Evolutionary conservation across 2,329 filamentous ascomycete genomes (phyloP), one percentile per base, ranked within the genome.

Genomic region (Byssochlamys sp.): DNA sequence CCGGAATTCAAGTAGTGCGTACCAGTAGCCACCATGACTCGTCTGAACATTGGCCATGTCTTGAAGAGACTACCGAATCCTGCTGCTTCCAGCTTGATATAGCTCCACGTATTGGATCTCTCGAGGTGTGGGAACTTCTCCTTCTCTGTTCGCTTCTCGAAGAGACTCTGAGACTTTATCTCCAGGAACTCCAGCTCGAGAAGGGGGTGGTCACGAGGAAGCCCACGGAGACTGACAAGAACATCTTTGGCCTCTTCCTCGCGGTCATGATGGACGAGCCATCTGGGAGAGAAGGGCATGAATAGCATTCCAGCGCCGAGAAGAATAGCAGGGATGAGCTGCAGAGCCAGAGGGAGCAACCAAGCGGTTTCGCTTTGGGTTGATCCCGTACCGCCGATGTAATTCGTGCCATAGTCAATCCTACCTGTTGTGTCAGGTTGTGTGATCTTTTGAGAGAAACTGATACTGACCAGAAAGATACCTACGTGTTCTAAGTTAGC

Each of bases 131-230:
- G 88, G 69, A 88, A 90, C 26, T 85, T 78, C 60, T 87, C 84
- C 0, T 82, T 81, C 9, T 86, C 78, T 0, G 83, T 84, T 33
- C 84, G 81, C 73, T 91, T 89, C 72, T 92, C 88, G 63, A 92
- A 94, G 19, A 88, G 71, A 0, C 84, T 86, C 69, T 90, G 86
- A 0, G 88, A 87, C 70, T 89, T 89, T 73, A 92, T 91, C 69
- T 92, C 89, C n/a, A 90, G 80, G 67, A 87, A 90, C 66, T 92
- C 89, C 1, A 90, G 78, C 61, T 87, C 81, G 39, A 91, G 81
- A 0, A 89, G 79, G 57, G 89, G 84, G 66, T 90, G 81, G 61
- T 87, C 81, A 14, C 75, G 67, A 0, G 82, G 70, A 0, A 89
- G 79, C 4, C 78, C 79, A 26, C 89, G 84, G 2, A 92, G 81